A percentile compares a stretch with the other conserved stretches of the same genome.
Evolutionary conservation across 768 basidiomycete species (phyloP).

Genomic region (Cystofilobasidium capitatum): DNA sequence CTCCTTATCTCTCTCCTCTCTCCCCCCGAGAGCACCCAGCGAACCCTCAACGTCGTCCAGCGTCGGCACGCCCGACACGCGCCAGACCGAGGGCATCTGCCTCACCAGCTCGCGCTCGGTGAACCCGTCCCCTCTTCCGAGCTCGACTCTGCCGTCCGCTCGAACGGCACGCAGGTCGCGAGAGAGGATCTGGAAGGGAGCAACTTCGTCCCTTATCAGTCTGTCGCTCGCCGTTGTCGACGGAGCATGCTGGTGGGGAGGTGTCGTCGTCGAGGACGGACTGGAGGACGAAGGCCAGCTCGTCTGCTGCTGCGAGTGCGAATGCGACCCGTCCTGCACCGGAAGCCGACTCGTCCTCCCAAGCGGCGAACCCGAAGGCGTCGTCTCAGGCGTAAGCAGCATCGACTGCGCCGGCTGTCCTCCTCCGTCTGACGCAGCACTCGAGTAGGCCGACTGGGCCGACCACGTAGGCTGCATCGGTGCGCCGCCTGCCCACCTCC

Average conservation of each 20-base stretch:
- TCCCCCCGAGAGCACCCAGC: too few species aligned
- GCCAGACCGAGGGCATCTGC: slow-evolving; percentile 1
- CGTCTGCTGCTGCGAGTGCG: too few species aligned
- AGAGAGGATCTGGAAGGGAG: slow-evolving; percentile 20
- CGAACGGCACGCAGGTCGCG: slow-evolving; percentile 5
- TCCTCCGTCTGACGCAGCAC: too few species aligned
- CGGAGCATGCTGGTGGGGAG: not conserved
- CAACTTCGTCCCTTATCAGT: slow-evolving; percentile 19
- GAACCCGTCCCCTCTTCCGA: slow-evolving; percentile 16
- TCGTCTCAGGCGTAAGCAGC: too few species aligned
- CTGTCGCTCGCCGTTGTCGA: slow-evolving; percentile 4
- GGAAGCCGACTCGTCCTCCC: too few species aligned
- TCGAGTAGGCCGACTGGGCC: too few species aligned
- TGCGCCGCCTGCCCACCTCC: too few species aligned
- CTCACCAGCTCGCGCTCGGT: slow-evolving; percentile 18
- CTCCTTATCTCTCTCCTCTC: not conserved
- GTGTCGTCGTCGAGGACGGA: not conserved
- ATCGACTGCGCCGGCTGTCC: too few species aligned
- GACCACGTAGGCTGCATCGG: too few species aligned
- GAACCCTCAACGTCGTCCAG: not conserved
- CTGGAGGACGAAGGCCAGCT: not conserved
- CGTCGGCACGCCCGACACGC: not conserved
- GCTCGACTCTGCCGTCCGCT: slow-evolving; percentile 13
- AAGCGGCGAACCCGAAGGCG: too few species aligned
- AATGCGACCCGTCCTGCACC: too few species aligned